These are phyloP conservation scores for Phytophthora agathidicida DNA, from an alignment of 352 stramenopile genomes.

Conservation along the genomic window DNA sequence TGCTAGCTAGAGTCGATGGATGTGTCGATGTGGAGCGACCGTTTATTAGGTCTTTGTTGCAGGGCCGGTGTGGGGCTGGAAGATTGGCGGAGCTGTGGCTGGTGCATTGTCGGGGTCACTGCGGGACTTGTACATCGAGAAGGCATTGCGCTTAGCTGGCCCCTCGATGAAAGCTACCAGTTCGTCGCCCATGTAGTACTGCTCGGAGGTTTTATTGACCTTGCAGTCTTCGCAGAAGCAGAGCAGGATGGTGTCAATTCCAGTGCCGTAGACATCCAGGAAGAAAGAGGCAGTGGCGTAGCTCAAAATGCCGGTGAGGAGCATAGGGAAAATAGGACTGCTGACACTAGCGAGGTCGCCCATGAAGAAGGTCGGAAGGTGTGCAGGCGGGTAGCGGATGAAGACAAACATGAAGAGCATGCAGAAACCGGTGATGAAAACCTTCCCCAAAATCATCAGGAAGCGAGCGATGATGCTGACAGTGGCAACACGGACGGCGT, in stretches of 20 bases:
- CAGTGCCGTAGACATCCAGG: constrained; percentile 82
- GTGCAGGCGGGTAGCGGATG: constrained; percentile 59
- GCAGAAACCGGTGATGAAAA: constrained; percentile 82
- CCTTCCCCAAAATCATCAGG: constrained; percentile 88
- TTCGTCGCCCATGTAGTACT: constrained; percentile 88
- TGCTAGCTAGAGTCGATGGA: constrained; percentile 8
- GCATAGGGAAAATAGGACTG: constrained; percentile 83
- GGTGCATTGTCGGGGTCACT: constrained; percentile 21
- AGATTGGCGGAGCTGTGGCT: constrained; percentile 38
- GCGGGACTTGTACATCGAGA: constrained; percentile 54
- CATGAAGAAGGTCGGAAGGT: constrained; percentile 76
- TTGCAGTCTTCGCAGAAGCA: constrained; percentile 90
- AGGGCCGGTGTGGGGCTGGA: constrained; percentile 16
- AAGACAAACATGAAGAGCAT: constrained; percentile 89
- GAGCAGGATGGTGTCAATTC: constrained; percentile 87
- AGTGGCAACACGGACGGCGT: constrained; percentile 91
- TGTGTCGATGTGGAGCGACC: neutral
- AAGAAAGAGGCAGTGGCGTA: constrained; percentile 82
- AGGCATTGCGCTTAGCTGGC: constrained; percentile 81
- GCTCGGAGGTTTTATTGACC: constrained; percentile 75
- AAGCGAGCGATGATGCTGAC: constrained; percentile 86
- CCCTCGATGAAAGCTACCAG: constrained; percentile 82
- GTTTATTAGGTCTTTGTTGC: constrained; percentile 13
- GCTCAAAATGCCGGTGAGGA: constrained; percentile 70
- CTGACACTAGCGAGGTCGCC: constrained; percentile 66